Percentiles rank a stretch among this genome's conserved stretches.
Conservation (phyloP, 2,329 filamentous ascomycete species). For the Diaporthe destruens region DNA sequence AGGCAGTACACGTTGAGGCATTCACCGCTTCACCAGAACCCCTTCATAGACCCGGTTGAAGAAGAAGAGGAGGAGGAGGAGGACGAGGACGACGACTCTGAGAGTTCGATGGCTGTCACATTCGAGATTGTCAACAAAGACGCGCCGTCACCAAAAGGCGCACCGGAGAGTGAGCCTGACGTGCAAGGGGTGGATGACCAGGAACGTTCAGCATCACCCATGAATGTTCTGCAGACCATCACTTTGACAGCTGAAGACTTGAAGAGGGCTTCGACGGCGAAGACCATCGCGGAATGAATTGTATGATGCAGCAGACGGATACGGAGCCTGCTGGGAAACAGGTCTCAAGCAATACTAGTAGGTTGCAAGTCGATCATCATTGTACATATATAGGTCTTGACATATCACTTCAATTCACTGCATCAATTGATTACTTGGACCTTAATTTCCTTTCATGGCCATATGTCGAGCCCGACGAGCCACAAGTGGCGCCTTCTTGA, state of each 20-base stretch:
- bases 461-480: not conserved
- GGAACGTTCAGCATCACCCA: not conserved
- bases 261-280: slow-evolving; percentile 1
- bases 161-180: not conserved
- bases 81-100: no score
- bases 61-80: not conserved
- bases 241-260: slow-evolving; percentile 1
- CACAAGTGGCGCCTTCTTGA: no score
- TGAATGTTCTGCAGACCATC: not conserved
- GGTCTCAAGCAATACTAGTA: not conserved
- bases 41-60: slow-evolving; percentile 3
- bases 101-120: not conserved
- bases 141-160: not conserved
- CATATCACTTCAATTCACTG: not conserved
- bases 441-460: not conserved
- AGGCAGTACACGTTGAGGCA: not conserved
- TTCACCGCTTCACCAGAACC: slow-evolving; percentile 24
- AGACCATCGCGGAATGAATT: not conserved
- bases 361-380: not conserved
- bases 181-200: not conserved
- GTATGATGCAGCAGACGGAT: not conserved
- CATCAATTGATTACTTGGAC: not conserved
- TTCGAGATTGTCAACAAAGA: slow-evolving; percentile 7
- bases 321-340: not conserved
- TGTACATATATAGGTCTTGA: not conserved